Evolutionary conservation across 345 rosid species (phyloP), one percentile per base, ranked within the genome.

Genomic region (Boechera stricta): DNA sequence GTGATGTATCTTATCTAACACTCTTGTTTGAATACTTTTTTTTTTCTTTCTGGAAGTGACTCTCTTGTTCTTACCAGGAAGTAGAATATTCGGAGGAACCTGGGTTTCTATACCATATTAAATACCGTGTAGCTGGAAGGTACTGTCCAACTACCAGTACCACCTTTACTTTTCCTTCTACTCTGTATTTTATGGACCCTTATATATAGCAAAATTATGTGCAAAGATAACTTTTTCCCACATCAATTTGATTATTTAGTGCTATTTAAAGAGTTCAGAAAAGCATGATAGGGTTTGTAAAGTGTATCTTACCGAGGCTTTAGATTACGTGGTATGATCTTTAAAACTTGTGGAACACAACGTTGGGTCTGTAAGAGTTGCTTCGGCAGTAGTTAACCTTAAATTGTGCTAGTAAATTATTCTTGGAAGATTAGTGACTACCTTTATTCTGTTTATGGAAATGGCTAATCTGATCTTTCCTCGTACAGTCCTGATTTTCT

Each of bases 31-130:
- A 35, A 32, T 51, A 36, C 31, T 15, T 45, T 74, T 42, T 36
- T 60, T 69, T 36, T 60, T 69, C 71, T 59, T 79, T 47, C 28
- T 62, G 18, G 63, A 74, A 64, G 64, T 67, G 54, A 63, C 29
- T 11, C 21, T 69, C 61, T 61, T 68, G 69, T 67, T 79, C 13
- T 73, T 69, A 74, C 5, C 76, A 94, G 98, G 98, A 94, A 89
- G 98, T 94, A 70, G 98, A 94, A 80, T 94, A 94, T 84, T 89
- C 97, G 44, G 98, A 94, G 87, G 98, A 94, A 78, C 87, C 91
- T 71, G 97, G 97, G 59, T 74, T 81, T 71, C 85, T 94, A 28
- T 94, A 91, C 81, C 79, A 92, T 81, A 94, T 94, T 74, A 94
- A 91, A 77, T 94, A 94, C 77, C 98, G 98, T 28, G 91, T 94